These are phyloP conservation scores for Exsudoporus floridanus DNA, from an alignment of 1,284 basidiomycete genomes.

Conservation along the genomic window DNA sequence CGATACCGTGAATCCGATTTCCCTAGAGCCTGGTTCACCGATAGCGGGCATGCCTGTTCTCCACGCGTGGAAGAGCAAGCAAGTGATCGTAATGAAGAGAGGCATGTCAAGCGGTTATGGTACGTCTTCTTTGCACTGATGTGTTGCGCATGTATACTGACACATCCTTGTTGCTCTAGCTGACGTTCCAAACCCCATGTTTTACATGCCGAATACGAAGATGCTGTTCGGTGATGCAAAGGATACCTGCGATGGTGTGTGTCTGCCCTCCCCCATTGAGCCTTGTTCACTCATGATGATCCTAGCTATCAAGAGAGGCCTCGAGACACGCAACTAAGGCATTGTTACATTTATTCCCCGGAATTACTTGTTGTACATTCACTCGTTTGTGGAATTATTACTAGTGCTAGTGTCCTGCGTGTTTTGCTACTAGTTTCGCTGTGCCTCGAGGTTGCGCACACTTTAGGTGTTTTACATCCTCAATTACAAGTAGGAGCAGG, in stretches of 20 bases:
- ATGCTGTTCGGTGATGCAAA: conserved; percentile 90
- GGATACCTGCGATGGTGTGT: conserved; percentile 77
- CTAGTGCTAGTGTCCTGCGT: background rate
- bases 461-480: background rate
- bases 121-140: conserved; percentile 32
- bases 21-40: conserved; percentile 78
- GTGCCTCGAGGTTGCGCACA: background rate
- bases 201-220: conserved; percentile 83
- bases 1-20: conserved; percentile 87
- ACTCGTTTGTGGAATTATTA: conserved; percentile 18
- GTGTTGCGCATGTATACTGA: conserved; percentile 7
- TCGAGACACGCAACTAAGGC: conserved; percentile 42
- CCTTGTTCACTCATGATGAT: conserved; percentile 11
- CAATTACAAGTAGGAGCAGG: conserved; percentile 4
- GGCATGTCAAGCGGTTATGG: conserved; percentile 84
- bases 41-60: conserved; percentile 89
- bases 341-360: background rate
- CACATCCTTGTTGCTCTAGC: conserved; percentile 43
- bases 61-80: conserved; percentile 88
- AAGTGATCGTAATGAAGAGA: conserved; percentile 87
- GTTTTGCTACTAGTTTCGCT: background rate
- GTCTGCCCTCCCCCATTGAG: background rate
- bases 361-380: conserved; percentile 17
- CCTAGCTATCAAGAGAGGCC: conserved; percentile 55
- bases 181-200: conserved; percentile 86